These are phyloP conservation scores for Penicillium alfredii DNA, from an alignment of 495 filamentous ascomycete genomes.

Conservation along the genomic window DNA sequence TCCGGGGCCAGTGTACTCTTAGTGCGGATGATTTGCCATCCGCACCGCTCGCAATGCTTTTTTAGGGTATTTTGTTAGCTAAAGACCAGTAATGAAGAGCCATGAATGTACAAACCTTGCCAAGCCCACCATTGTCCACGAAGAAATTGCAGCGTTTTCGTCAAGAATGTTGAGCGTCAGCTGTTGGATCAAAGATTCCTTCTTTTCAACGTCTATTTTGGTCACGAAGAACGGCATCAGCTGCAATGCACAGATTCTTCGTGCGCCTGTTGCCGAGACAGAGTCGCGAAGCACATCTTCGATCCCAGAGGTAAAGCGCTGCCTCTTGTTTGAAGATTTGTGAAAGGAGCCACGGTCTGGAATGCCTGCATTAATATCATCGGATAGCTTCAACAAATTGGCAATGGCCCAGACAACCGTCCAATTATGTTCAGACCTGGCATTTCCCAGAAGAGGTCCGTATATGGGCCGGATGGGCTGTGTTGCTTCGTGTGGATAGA, in stretches of 20 bases:
- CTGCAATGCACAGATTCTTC: conserved; percentile 66
- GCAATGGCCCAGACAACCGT: conserved; percentile 40
- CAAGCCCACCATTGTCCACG: conserved; percentile 63
- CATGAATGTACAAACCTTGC: conserved; percentile 40
- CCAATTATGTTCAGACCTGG: conserved; percentile 46
- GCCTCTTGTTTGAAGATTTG: conserved; percentile 49
- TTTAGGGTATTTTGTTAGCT: conserved; percentile 3
- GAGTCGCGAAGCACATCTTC: conserved; percentile 59
- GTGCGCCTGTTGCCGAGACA: conserved; percentile 46
- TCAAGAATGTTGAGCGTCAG: conserved; percentile 49
- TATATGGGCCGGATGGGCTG: conserved; percentile 18
- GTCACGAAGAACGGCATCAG: conserved; percentile 65
- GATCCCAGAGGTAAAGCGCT: conserved; percentile 49
- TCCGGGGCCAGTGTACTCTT: conserved; percentile 55
- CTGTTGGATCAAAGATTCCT: conserved; percentile 39
- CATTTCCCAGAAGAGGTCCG: conserved; percentile 36
- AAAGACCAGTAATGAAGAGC: neutral
- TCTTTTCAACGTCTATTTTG: conserved; percentile 33
- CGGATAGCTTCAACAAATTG: conserved; percentile 27
- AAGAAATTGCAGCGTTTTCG: conserved; percentile 47
- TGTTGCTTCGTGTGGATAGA: conserved; percentile 32
- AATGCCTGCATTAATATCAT: conserved; percentile 14
- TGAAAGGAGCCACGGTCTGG: conserved; percentile 9
- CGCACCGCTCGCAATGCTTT: conserved; percentile 28
- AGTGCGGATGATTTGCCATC: conserved; percentile 26